A percentile compares a stretch with the other conserved stretches of the same genome.
These are phyloP conservation scores for Ascochyta fabae DNA, from an alignment of 2,329 filamentous ascomycete species.

Conservation along the genomic window DNA sequence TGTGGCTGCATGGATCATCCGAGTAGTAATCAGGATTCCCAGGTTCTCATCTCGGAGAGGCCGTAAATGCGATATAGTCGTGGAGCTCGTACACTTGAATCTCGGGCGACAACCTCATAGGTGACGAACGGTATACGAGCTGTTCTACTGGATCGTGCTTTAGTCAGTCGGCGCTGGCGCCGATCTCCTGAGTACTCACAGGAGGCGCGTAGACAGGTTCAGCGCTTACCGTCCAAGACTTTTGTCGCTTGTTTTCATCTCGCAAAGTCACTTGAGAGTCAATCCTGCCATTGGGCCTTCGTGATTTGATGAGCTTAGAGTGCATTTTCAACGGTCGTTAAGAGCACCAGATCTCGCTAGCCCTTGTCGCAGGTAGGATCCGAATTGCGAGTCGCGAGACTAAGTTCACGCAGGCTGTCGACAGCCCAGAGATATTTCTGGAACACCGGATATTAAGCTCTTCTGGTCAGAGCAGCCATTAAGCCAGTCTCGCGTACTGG, in stretches of 20 bases:
- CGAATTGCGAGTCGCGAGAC: neutral
- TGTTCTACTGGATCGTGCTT: neutral
- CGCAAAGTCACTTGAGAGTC: neutral
- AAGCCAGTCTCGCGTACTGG: slow-evolving; percentile 17
- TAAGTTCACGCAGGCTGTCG: neutral
- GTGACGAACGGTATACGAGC: neutral
- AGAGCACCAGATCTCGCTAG: slow-evolving; percentile 9
- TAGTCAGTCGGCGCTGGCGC: too few species aligned
- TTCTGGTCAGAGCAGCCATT: slow-evolving; percentile 11
- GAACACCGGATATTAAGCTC: slow-evolving; percentile 2
- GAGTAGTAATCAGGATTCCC: neutral
- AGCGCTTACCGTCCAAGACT: too few species aligned
- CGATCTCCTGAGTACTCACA: neutral
- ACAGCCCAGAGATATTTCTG: slow-evolving; percentile 7
- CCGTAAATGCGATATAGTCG: slow-evolving; percentile 7
- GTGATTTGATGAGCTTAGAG: neutral
- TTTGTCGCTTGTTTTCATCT: neutral
- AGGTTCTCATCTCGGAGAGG: slow-evolving; percentile 10
- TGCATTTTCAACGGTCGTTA: slow-evolving; percentile 19
- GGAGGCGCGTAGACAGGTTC: neutral
- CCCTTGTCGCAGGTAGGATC: slow-evolving; percentile 14
- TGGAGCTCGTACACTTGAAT: neutral
- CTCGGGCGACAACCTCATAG: neutral
- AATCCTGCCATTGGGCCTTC: neutral
- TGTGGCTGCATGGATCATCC: slow-evolving; percentile 4